Evolutionary conservation across 345 rosid genomes (phyloP), one percentile per base, ranked within the genome.

Genomic region (Dimocarpus longan): DNA sequence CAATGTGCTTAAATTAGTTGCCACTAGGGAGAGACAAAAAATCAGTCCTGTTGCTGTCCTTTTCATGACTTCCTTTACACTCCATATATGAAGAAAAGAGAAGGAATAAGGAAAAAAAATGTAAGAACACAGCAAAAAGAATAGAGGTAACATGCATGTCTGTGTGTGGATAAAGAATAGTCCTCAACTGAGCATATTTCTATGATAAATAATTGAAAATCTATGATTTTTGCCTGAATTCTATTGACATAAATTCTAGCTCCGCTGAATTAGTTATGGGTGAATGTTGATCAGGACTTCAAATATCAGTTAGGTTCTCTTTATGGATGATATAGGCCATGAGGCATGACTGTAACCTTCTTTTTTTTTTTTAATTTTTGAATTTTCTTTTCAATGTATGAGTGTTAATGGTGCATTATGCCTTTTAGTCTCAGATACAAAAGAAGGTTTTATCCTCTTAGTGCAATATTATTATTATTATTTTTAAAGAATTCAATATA

Each of bases 231-330:
- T 65, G 19, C 68, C 43, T 32, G 44, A 19, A 7, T 66, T 66
- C 21, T 66, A 66, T 39, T 16, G 9, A 40, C 0, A 32, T 66
- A 39, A 8, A 37, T 37, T 39, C 44, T 10, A 16, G 44, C 44
- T 66, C 16, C 18, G 6, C 46, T 66, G 22, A 66, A 40, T 40
- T 16, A 16, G 69, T 66, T 66, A 15, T 24, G 16, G 26, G 46
- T 74, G 69, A 66, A 66, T 66, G 21, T 66, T 26, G n/a, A 48
- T 74, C n/a, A 13, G 40, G 21, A 43, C 8, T 44, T 73, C 5
- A 40, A 42, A 59, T 63, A 44, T 66, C 60, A 63, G 43, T 63
- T 22, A 26, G 10, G 10, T 42, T 2, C 24, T 62, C 18, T 62
- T 74, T 43, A 22, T 43, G 10, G 37, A 62, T 24, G 43, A 7